Base-by-base conservation (phyloP, 2,329 filamentous ascomycete species). In the Xylaria sp. region DNA sequence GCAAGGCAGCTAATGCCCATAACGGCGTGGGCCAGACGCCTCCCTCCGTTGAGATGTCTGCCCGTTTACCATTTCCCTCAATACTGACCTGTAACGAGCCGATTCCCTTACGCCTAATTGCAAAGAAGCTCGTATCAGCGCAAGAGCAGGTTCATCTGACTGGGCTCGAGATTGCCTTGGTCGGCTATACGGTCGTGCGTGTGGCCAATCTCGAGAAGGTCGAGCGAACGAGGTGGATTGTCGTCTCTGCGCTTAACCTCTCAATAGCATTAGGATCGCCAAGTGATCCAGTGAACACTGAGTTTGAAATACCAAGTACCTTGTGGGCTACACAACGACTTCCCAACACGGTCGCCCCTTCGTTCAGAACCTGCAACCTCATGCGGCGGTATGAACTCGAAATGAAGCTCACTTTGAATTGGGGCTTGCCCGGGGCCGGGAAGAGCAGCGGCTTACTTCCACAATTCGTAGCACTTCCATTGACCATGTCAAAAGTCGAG, bases 81-180 rank as follows among this genome's bases (percentile, higher is more conserved):
- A 92, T 98, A 54, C 83, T 98, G 59, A 98, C 94, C 0, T 97
- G 94, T 82, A 97, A 97, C 78, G 88, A 94, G 73, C 90, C 94
- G 5, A 76, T 98, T 8, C 95, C 95, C 0, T 84, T 98, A 2
- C 88, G 94, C 0, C 82, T 99, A 9, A 83, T 98, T 15, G 86
- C 94, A 48, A 94, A 91, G 76, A 97, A 94, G 78, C 82, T 94
- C 25, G 91, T 87, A 64, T 85, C 91, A 20, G 89, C 89, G 58
- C 84, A 85, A 0, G 93, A 94, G 65, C 87, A 89, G 32, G 85
- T 97, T 0, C 93, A 91, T 74, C 82, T 99, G 13, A 89, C 91
- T 44, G 92, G 91, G 41, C 82, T 98, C 5, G 92, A 98, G 76
- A 89, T 98, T 70, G 90, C 93, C 65, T 85, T 99, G 13, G 87